Evolutionary conservation across 2,329 filamentous ascomycete genomes (phyloP), one percentile per base, ranked within the genome.

Genomic region (Aspergillus terreus): DNA sequence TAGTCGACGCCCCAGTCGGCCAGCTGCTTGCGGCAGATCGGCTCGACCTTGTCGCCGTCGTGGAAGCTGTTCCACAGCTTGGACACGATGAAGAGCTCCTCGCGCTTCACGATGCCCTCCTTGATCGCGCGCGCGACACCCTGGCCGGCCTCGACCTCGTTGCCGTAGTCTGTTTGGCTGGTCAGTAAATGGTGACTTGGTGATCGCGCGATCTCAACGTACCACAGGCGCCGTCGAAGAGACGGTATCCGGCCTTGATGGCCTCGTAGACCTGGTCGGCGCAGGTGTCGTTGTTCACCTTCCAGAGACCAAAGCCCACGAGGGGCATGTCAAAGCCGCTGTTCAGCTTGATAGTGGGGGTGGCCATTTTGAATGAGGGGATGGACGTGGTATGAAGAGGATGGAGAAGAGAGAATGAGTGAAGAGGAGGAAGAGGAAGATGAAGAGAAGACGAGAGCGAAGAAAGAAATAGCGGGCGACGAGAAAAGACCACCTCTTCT

Each of bases 31-130:
- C 83, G 83, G 72, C 78, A 81, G 67, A 94, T 90, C 52, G 85
- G 84, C 73, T 86, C 83, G 56, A 92, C 88, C 62, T 82, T 81
- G 61, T 92, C 85, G 62, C 79, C 80, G 65, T 92, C 87, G 78
- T 95, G 90, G 82, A 91, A 95, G 60, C 85, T 86, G 78, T 92
- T 91, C 90, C 91, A 95, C 52, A 96, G 86, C 80, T 95, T 96
- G 73, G 87, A 90, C 58, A 92, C 88, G 68, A 96, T 85, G 82
- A 95, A 95, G 69, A 95, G 87, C 21, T 96, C 90, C 73, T 88
- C 84, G 54, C 89, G 86, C 78, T 86, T 90, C 62, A 92, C 88
- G 52, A 92, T 72, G 41, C 88, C 87, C 9, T 94, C 89, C 67
- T 86, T 81, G 74, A 94, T 90, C 64, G 89, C 89, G 61, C 87